Conservation (phyloP, 1,139 yeast species). For the Debaryomycetaceae sp. region DNA sequence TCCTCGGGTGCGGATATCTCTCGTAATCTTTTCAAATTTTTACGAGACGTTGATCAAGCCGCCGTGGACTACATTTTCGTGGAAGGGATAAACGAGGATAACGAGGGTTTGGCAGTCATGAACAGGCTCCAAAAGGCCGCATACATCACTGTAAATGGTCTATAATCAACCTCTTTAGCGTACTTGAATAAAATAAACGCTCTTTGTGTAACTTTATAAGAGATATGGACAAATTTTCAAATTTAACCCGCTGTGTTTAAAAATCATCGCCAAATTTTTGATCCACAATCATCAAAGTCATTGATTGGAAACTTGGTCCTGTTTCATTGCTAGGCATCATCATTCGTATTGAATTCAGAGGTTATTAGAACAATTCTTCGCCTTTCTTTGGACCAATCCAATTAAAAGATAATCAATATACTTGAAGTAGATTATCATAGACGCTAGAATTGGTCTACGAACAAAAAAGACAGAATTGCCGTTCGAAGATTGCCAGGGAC, state of each 20-base stretch:
- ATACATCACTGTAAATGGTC: constrained; percentile 34
- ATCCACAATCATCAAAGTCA: neutral
- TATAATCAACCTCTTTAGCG: neutral
- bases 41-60: constrained; percentile 70
- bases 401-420: no score
- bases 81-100: constrained; percentile 64
- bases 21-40: constrained; percentile 62
- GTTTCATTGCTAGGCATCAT: neutral
- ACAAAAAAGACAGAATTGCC: no score
- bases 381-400: neutral
- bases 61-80: constrained; percentile 65
- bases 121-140: constrained; percentile 89
- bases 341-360: no score
- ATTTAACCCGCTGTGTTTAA: neutral
- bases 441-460: no score
- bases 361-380: neutral
- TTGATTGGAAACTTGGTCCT: neutral
- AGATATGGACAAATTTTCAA: neutral
- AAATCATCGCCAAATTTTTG: neutral
- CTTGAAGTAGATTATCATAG: no score
- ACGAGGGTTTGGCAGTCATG: constrained; percentile 93
- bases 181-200: neutral
- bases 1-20: constrained; percentile 61
- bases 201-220: neutral
- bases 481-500: no score